phyloP scores from a whole-genome alignment of 2,329 filamentous ascomycete genomes.

The Aspergillus sp. region DNA sequence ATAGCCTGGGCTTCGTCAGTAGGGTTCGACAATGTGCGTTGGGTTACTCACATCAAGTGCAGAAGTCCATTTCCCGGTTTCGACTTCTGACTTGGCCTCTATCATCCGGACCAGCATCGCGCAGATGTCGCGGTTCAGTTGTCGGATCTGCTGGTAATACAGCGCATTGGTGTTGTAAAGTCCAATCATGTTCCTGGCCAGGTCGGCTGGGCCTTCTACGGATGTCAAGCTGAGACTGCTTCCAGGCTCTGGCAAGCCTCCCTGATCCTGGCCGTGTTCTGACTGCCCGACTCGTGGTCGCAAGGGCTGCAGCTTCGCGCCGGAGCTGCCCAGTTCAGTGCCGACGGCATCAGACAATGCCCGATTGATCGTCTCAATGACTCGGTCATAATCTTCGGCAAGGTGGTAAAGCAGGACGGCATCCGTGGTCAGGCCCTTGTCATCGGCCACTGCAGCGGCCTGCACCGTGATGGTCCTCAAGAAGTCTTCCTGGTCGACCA shows the following conservation, averaged over 20 bases:
- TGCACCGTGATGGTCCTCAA: constrained; percentile 86
- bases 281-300: constrained; percentile 52
- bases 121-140: constrained; percentile 49
- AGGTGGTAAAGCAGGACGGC: constrained; percentile 91
- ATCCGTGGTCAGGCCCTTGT: constrained; percentile 86
- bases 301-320: constrained; percentile 67
- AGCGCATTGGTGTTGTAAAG: constrained; percentile 54
- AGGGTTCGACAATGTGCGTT: no score
- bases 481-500: constrained; percentile 73
- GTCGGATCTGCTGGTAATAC: constrained; percentile 52
- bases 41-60: constrained; percentile 56
- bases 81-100: constrained; percentile 50
- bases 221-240: constrained; percentile 53
- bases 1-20: no score
- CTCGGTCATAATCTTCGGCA: constrained; percentile 88
- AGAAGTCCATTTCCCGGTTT: constrained; percentile 48
- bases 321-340: constrained; percentile 73
- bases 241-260: constrained; percentile 32
- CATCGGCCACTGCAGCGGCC: constrained; percentile 84
- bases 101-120: constrained; percentile 52
- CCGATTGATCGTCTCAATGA: constrained; percentile 82
- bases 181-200: constrained; percentile 53
- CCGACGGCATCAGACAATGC: constrained; percentile 83
- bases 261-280: constrained; percentile 29
- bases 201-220: constrained; percentile 55